Conservation (phyloP, 768 basidiomycete species). For the Gelatoporia subvermispora region DNA sequence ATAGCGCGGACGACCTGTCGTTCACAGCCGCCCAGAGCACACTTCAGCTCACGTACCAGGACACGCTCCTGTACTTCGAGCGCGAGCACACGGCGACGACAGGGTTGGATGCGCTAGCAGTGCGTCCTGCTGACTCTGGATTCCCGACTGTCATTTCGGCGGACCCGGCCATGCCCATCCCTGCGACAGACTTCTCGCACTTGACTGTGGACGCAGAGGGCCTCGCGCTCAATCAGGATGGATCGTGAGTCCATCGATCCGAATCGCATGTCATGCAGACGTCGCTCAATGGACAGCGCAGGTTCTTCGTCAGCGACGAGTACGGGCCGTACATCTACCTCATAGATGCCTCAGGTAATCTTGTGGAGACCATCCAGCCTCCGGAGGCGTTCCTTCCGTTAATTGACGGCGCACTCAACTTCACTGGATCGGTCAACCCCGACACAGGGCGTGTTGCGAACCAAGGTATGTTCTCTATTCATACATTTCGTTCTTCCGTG, state of each 20-base stretch:
- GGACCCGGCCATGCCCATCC: constrained; percentile 43
- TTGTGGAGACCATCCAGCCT: constrained; percentile 55
- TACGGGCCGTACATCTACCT: constrained; percentile 66
- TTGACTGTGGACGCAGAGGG: constrained; percentile 58
- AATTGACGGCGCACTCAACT: constrained; percentile 43
- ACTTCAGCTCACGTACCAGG: constrained; percentile 43
- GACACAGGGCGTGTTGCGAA: constrained; percentile 50
- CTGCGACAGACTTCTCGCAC: constrained; percentile 38
- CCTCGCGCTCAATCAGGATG: constrained; percentile 51
- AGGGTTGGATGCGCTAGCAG: constrained; percentile 49
- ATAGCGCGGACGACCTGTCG: constrained; percentile 36
- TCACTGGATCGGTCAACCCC: constrained; percentile 45
- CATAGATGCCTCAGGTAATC: constrained; percentile 39
- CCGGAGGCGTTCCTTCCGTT: constrained; percentile 52
- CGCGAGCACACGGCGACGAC: constrained; percentile 41
- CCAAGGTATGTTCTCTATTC: constrained; percentile 35
- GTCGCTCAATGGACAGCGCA: constrained; percentile 13
- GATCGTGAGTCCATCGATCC: constrained; percentile 34
- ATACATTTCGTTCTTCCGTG: background rate
- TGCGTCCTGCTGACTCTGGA: constrained; percentile 34
- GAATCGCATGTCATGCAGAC: too few species aligned
- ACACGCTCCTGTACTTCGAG: constrained; percentile 48
- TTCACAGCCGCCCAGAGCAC: constrained; percentile 50
- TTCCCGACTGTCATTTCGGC: constrained; percentile 20
- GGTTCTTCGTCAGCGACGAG: constrained; percentile 65